Evolutionary conservation across 805 yeast genomes (phyloP), one percentile per base, ranked within the genome.

Genomic region (Nakazawaea wickerhamii): DNA sequence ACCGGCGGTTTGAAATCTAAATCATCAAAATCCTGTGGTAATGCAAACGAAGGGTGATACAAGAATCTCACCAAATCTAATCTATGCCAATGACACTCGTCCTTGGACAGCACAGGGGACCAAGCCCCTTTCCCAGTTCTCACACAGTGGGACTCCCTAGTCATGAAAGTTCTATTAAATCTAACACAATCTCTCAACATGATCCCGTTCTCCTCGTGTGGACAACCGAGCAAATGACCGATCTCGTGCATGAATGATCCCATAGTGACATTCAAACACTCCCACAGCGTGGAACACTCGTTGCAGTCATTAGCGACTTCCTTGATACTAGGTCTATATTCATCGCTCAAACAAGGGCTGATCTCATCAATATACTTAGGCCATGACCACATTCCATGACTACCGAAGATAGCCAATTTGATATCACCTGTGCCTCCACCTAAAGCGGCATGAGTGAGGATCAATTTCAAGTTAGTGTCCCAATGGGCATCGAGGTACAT

Each of bases 211-310:
- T 81, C 84, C 60, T 89, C 93, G 62, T 91, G 98, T 0, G 98
- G 97, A 49, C 91, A 84, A 0, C 96, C 96, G 32, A 91, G 67
- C 21, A 78, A 65, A 59, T 91, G 98, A 1, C 99, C 98, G 40
- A 91, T 82, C 58, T 91, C 98, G 60, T 91, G 98, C 83, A 90
- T 71, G 53, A 89, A 90, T 0, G 98, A 97, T 35, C 99, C 98
- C 52, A 86, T 57, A 1, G 96, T 86, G 28, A 91, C 74, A 46
- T 84, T 83, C 35, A 84, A 63, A 54, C 95, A 84, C 61, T 91
- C 97, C 96, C 96, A 93, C 43, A 82, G 74, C 1, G 95, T 73
- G 0, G 93, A 84, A 59, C 95, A 84, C 56, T 90, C 84, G 52
- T 78, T 75, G 50, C 82, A 70, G 60, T 93, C 99, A 60, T 93